phyloP scores from a whole-genome alignment of 164 flowering plant genomes.

The Dillenia turbinata region DNA sequence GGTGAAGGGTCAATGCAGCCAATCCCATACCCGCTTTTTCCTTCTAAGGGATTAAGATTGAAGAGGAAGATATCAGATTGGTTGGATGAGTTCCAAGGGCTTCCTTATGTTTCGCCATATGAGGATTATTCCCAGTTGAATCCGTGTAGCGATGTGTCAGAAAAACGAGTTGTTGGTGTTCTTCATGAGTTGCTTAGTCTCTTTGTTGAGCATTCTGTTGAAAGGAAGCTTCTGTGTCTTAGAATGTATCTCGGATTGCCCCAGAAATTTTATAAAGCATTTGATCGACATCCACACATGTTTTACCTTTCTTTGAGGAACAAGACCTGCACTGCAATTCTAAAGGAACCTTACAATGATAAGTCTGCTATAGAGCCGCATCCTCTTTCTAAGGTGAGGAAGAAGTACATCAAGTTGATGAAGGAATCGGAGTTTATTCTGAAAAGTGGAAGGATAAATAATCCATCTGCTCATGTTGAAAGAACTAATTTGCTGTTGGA shows the following conservation, averaged over 20 bases:
- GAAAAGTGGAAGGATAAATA: slow-evolving; percentile 30
- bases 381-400: slow-evolving; percentile 63
- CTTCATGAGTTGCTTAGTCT: slow-evolving; percentile 80
- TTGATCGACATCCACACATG: slow-evolving; percentile 72
- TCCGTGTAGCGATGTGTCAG: slow-evolving; percentile 56
- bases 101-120: slow-evolving; percentile 82
- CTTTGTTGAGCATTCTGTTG: slow-evolving; percentile 72
- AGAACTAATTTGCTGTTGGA: slow-evolving; percentile 18
- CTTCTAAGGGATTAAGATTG: slow-evolving; percentile 74
- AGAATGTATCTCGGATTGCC: slow-evolving; percentile 66
- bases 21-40: slow-evolving; percentile 55
- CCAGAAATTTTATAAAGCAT: slow-evolving; percentile 74
- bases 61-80: slow-evolving; percentile 66
- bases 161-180: slow-evolving; percentile 77
- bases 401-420: slow-evolving; percentile 57
- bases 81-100: slow-evolving; percentile 65
- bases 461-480: slow-evolving; percentile 5
- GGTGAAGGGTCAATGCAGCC: slow-evolving; percentile 25
- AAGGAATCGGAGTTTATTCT: slow-evolving; percentile 44
- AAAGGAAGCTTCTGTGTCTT: slow-evolving; percentile 68
- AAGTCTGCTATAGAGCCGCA: slow-evolving; percentile 45
- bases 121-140: slow-evolving; percentile 53
- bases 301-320: slow-evolving; percentile 78
- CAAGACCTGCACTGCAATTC: slow-evolving; percentile 72
- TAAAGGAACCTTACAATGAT: slow-evolving; percentile 67